These are phyloP conservation scores for Groenewaldozyma tartarivorans DNA, from an alignment of 805 yeast genomes.

Conservation along the genomic window DNA sequence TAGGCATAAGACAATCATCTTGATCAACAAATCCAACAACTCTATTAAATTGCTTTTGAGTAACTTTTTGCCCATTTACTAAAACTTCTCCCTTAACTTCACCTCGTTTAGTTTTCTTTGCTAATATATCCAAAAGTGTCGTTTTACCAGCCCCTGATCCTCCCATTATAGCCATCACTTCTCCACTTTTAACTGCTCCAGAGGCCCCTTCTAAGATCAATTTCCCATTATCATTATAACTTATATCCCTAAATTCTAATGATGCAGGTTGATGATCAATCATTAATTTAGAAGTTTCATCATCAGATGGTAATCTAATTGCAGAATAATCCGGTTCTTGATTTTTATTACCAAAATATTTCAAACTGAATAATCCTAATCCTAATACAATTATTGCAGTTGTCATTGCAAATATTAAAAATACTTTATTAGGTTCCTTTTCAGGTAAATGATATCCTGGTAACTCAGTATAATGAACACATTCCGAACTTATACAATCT, in stretches of 20 bases:
- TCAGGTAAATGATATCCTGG: slow-evolving; percentile 80
- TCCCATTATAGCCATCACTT: slow-evolving; percentile 93
- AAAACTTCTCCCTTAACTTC: slow-evolving; percentile 52
- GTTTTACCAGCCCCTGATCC: slow-evolving; percentile 99
- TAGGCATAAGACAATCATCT: slow-evolving; percentile 83
- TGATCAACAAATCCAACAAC: slow-evolving; percentile 93
- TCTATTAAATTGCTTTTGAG: slow-evolving; percentile 42
- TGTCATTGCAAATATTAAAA: slow-evolving; percentile 17
- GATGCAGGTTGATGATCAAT: slow-evolving; percentile 56
- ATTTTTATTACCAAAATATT: slow-evolving; percentile 13
- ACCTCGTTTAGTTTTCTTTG: slow-evolving; percentile 81
- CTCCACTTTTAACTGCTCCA: slow-evolving; percentile 79
- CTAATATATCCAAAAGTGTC: slow-evolving; percentile 81
- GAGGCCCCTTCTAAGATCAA: slow-evolving; percentile 52
- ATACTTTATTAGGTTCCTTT: slow-evolving; percentile 21
- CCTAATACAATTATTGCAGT: slow-evolving; percentile 16
- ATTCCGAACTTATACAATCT: slow-evolving; percentile 78
- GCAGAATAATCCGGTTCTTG: slow-evolving; percentile 5
- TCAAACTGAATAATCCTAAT: slow-evolving; percentile 8
- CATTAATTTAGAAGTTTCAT: slow-evolving; percentile 38
- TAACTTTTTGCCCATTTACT: slow-evolving; percentile 53
- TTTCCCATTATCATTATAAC: slow-evolving; percentile 46
- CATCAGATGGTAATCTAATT: slow-evolving; percentile 15
- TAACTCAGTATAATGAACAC: slow-evolving; percentile 82
- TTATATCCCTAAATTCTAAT: slow-evolving; percentile 64